A percentile compares a stretch with the other conserved stretches of the same genome.
Conservation (phyloP, 129 eudicot species). For the Flaveria ramosissima region DNA sequence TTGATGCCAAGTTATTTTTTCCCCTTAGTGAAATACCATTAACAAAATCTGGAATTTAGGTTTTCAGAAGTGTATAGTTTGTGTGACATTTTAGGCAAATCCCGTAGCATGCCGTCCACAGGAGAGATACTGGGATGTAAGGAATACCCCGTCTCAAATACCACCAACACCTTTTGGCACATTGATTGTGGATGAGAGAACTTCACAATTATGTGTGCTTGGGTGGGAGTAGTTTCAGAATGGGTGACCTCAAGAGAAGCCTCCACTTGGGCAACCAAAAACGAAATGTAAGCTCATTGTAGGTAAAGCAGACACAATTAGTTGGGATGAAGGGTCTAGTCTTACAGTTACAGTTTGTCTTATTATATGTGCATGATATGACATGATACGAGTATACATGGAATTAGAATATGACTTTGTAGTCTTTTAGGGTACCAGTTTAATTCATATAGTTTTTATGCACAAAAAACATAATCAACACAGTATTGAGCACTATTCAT, state of each 20-base stretch:
- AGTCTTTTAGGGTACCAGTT: too few relatives aligned
- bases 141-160: neutral
- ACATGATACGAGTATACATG: slow-evolving; percentile 12
- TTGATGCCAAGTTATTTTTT: slow-evolving; percentile 12
- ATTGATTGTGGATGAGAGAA: neutral
- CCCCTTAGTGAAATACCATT: neutral
- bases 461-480: too few relatives aligned
- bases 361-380: slow-evolving; percentile 16
- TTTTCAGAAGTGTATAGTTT: neutral
- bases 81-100: neutral
- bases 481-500: too few relatives aligned
- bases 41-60: neutral
- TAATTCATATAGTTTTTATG: too few relatives aligned
- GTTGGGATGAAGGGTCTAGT: too few relatives aligned
- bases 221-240: neutral
- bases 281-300: neutral
- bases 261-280: neutral
- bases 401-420: neutral
- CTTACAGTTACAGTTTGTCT: too few relatives aligned
- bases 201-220: neutral
- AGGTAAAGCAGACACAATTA: neutral
- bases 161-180: neutral
- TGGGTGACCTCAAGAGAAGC: neutral
- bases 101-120: neutral
- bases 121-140: neutral